Base-by-base conservation (phyloP, 805 yeast genomes). In the Priceomyces haplophilus region DNA sequence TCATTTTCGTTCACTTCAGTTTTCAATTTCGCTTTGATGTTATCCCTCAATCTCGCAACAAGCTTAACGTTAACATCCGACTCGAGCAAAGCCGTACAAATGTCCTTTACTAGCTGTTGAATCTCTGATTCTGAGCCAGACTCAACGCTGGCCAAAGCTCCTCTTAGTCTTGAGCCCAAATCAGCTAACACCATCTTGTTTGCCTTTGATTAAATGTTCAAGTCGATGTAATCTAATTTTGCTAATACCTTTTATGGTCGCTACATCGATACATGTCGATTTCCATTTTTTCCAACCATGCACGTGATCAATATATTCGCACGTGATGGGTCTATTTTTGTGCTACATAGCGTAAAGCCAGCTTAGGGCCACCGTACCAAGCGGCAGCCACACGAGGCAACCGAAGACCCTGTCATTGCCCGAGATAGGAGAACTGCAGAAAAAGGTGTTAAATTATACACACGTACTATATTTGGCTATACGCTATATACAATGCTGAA, bases 1-100 rank as follows among this genome's bases (percentile, higher is more conserved):
- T 72, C 71, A 19, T 72, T 72, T 21, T 68, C 67, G 42, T 77
- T 73, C 38, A 88, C 72, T 31, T 76, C 78, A 32, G 68, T 57
- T 55, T 80, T 81, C 52, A 91, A 77, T 44, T 65, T 62, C 10
- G 51, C 35, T 40, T 59, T 56, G 40, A 71, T 67, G 52, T 84
- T 82, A 51, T 79, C 84, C 58, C 97, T 78, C 47, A 91, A 68
- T 49, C 75, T 76, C 30, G 87, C 80, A 21, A 91, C 99, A 37
- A 91, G 73, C 52, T 78, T 80, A 59, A 93, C 82, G 58, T 93
- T 93, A 18, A 91, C 98, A 64, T 91, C 99, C n/a, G 93, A 77
- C 64, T 90, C 97, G 44, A 93, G 71, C 44, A 91, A 75, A 0
- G 99, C 99, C 45, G 86, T 83, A 45, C 95, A 87, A 40, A 91